These are phyloP conservation scores for Barnettozyma botsteinii DNA, from an alignment of 805 yeast genomes.

Conservation along the genomic window DNA sequence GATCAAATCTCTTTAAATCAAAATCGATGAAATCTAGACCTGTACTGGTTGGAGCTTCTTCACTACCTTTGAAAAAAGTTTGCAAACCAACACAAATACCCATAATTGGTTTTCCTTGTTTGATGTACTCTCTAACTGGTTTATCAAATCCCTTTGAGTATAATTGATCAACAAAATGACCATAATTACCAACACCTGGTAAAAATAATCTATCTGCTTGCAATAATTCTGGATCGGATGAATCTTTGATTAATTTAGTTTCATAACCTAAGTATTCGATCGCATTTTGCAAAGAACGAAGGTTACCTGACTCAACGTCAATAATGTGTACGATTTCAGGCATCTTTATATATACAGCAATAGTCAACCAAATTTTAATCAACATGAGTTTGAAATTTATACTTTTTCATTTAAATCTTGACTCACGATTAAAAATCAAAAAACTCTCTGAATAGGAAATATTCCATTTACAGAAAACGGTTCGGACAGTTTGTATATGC, in stretches of 20 bases:
- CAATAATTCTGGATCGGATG: constrained; percentile 45
- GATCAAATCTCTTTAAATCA: constrained; percentile 55
- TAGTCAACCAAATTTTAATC: no score
- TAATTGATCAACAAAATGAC: constrained; percentile 80
- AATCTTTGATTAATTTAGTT: constrained; percentile 53
- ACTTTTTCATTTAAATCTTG: no score
- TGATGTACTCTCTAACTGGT: constrained; percentile 62
- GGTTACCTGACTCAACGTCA: constrained; percentile 91
- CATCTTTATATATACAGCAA: constrained; percentile 12
- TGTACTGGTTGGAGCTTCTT: constrained; percentile 56
- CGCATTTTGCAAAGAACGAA: constrained; percentile 86
- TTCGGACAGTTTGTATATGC: no score
- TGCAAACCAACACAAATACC: constrained; percentile 98
- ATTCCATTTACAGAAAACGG: no score
- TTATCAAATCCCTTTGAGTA: constrained; percentile 53
- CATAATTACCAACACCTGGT: constrained; percentile 98
- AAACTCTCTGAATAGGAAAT: no score
- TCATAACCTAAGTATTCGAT: constrained; percentile 70
- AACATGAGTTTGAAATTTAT: no score
- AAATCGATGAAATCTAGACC: constrained; percentile 59
- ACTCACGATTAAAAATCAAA: no score
- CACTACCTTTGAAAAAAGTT: constrained; percentile 68
- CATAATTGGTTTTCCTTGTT: constrained; percentile 82
- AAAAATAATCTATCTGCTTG: constrained; percentile 57
- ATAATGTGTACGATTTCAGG: constrained; percentile 51